Evolutionary conservation across 345 rosid genomes (phyloP).

Genomic region (Citrus cavaleriei): DNA sequence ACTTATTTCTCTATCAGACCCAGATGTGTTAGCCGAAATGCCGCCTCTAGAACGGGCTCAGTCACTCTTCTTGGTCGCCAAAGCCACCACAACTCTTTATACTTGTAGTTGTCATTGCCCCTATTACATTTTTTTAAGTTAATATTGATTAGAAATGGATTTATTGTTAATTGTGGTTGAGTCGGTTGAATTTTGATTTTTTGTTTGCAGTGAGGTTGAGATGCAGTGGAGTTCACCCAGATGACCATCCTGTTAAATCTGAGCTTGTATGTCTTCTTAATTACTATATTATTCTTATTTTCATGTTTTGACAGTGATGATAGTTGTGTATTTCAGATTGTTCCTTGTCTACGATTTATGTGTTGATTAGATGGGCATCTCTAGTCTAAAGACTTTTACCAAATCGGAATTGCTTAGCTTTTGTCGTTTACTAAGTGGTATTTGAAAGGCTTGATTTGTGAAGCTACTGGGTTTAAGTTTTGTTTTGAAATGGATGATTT

Average conservation of each 20-base stretch:
- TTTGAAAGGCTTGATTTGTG: neutral
- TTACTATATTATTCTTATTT: neutral
- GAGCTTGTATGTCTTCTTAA: slow-evolving; percentile 61
- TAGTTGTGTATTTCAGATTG: neutral
- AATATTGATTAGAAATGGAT: neutral
- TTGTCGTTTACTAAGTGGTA: neutral
- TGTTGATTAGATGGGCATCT: neutral
- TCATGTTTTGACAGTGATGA: neutral
- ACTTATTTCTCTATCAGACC: slow-evolving; percentile 54
- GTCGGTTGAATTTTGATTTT: neutral
- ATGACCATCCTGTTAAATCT: slow-evolving; percentile 79
- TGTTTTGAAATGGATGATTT: neutral
- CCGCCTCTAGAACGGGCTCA: slow-evolving; percentile 76
- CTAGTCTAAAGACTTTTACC: neutral
- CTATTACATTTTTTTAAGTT: neutral
- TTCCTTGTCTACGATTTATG: neutral
- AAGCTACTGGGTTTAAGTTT: neutral
- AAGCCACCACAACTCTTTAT: slow-evolving; percentile 65
- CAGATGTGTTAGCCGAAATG: slow-evolving; percentile 59
- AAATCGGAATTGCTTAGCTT: neutral
- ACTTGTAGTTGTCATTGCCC: slow-evolving; percentile 34
- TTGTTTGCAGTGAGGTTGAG: slow-evolving; percentile 70
- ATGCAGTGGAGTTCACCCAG: slow-evolving; percentile 71
- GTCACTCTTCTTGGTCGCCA: slow-evolving; percentile 53
- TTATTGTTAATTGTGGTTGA: neutral